A percentile compares a stretch with the other conserved stretches of the same genome.
Evolutionary conservation across 305 asterid genomes (phyloP).

Genomic region (Vinca major): DNA sequence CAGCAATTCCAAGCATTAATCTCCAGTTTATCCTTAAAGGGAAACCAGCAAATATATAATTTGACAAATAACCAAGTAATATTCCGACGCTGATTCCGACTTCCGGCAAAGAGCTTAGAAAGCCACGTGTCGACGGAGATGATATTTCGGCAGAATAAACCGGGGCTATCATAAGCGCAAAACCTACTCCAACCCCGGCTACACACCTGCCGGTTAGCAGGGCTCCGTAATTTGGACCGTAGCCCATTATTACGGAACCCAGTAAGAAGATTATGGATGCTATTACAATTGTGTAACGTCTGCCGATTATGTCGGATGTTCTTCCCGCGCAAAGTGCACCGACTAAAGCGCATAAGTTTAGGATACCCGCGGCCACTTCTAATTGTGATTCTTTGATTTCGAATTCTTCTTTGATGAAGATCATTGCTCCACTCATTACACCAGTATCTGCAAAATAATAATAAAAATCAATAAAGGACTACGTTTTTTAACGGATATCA

Average conservation of each 20-base stretch:
- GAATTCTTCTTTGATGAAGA: conserved; percentile 61
- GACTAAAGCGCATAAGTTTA: conserved; percentile 54
- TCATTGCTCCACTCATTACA: conserved; percentile 83
- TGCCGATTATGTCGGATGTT: conserved; percentile 56
- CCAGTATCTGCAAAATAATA: conserved; percentile 47
- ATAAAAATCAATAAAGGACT: too few relatives aligned
- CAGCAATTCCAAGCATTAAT: conserved; percentile 68
- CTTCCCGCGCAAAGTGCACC: conserved; percentile 71
- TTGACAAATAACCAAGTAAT: conserved; percentile 55
- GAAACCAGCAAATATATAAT: conserved; percentile 30
- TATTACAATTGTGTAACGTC: conserved; percentile 45
- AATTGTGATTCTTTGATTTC: conserved; percentile 36
- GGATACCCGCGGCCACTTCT: conserved; percentile 55
- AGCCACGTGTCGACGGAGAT: conserved; percentile 50
- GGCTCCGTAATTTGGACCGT: conserved; percentile 43
- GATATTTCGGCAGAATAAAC: conserved; percentile 72
- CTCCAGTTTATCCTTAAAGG: conserved; percentile 49
- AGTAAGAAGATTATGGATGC: conserved; percentile 57
- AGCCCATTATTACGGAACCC: conserved; percentile 68
- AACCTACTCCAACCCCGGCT: conserved; percentile 75
- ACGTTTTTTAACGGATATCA: too few relatives aligned
- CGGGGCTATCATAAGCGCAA: conserved; percentile 78
- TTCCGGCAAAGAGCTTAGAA: conserved; percentile 57
- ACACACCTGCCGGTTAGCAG: conserved; percentile 47
- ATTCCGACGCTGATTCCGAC: conserved; percentile 59